Base-by-base conservation (phyloP, 192 early-diverging fungal species). In the Lobosporangium transversale region DNA sequence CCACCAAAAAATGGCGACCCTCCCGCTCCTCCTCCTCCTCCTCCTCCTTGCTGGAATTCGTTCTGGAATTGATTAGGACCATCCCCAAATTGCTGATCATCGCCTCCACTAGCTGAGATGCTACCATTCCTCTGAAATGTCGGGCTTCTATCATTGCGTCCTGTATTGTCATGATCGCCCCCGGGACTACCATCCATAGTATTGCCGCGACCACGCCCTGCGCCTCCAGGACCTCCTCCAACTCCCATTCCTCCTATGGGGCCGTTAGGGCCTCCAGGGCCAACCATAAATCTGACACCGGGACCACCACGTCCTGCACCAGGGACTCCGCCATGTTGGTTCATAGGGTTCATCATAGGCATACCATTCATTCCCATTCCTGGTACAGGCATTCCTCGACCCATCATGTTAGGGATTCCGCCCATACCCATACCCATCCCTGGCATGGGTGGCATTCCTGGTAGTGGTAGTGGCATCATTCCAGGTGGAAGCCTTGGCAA, bases 391-490 rank as follows among this genome's bases (percentile, higher is more conserved):
- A 74, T 74, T 27, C 73, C 67, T 8, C 64, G 79, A 62, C 82
- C 75, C 70, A 75, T 68, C 53, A 67, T 78, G 10, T 66, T 67
- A 9, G 60, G 71, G 67, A 81, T 81, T 42, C 71, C 66, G 2
- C 58, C 58, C 66, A 79, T 79, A 31, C 66, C 70, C 68, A 81
- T 81, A 29, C 79, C 79, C 79, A 81, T 76, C 21, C 71, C 71
- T 58, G 60, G 66, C 42, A 82, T 73, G 54, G 82, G 76, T 23
- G 84, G 80, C 81, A 79, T 70, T 33, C 64, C 66, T 20, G 74
- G 66, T 79, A 83, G 80, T 15, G 67, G 70, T 74, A 84, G 68
- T 4, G 48, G 56, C 54, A 82, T 74, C 81, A 82, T 85, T 66
- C 75, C 76, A 40, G 37, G 37, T 10, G 62, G 63, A 67, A 83